Evolutionary conservation across 768 basidiomycete species (phyloP), one percentile per base, ranked within the genome.

Genomic region (Udeniomyces megalosporus): DNA sequence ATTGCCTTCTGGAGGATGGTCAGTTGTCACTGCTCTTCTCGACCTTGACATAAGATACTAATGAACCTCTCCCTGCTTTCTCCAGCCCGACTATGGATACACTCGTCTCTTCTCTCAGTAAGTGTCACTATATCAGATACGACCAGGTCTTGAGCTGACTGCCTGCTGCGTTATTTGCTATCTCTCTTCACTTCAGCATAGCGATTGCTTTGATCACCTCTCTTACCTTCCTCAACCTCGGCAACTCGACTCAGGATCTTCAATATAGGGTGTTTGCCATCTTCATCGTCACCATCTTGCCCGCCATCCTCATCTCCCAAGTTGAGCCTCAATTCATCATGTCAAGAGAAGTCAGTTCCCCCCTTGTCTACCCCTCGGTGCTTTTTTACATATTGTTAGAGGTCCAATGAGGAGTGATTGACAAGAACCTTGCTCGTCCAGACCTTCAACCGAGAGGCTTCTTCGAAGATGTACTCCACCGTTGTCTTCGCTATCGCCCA

Each of bases 321-420:
- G 81, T 86, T 50, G 84, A 88, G 73, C 89, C 89, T 0, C 73
- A 85, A 73, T 93, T 86, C 75, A 85, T 91, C 69, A 73, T 81
- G 71, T 84, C 84, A 64, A 75, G 88, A 71, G 38, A n/a, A n/a
- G n/a, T n/a, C n/a, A n/a, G n/a, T n/a, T n/a, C n/a, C n/a, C n/a
- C n/a, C n/a, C n/a, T n/a, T n/a, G n/a, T n/a, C n/a, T n/a, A n/a
- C n/a, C n/a, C n/a, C n/a, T n/a, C n/a, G n/a, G n/a, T n/a, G n/a
- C n/a, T n/a, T n/a, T n/a, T n/a, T n/a, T n/a, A n/a, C n/a, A n/a
- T n/a, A n/a, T n/a, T n/a, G n/a, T n/a, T n/a, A n/a, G n/a, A n/a
- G n/a, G n/a, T n/a, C n/a, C n/a, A n/a, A n/a, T n/a, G n/a, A n/a
- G n/a, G n/a, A n/a, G n/a, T n/a, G n/a, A n/a, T n/a, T n/a, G n/a